phyloP scores from a whole-genome alignment of 169 alveolate species.

The Babesia gibsoni region DNA sequence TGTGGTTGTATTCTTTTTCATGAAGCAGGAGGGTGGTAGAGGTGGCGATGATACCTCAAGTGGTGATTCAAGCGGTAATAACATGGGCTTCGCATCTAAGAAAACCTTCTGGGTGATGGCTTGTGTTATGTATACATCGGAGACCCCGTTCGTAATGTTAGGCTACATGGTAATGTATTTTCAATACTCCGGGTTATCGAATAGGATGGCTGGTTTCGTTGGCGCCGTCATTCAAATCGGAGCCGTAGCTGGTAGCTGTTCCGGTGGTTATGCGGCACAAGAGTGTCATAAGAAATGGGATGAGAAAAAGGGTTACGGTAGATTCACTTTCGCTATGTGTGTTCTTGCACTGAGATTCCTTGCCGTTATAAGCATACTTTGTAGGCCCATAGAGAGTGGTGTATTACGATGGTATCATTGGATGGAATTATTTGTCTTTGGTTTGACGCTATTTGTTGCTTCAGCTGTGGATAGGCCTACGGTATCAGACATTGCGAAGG shows the following conservation, averaged over 20 bases:
- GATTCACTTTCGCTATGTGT: constrained; percentile 79
- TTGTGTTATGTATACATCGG: constrained; percentile 70
- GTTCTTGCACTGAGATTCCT: constrained; percentile 73
- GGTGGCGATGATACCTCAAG: too few relatives aligned
- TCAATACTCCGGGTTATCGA: constrained; percentile 85
- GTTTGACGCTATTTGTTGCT: constrained; percentile 85
- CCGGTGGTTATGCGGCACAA: constrained; percentile 86
- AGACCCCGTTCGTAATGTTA: constrained; percentile 87
- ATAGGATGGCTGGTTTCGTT: constrained; percentile 80
- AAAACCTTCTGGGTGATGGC: constrained; percentile 29
- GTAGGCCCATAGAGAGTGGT: constrained; percentile 63
- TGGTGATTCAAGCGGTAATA: too few relatives aligned
- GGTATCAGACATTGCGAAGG: constrained; percentile 84
- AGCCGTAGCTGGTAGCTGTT: constrained; percentile 83
- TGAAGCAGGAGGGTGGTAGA: too few relatives aligned
- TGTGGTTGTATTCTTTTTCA: too few relatives aligned
- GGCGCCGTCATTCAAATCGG: constrained; percentile 82
- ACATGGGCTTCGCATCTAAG: too few relatives aligned
- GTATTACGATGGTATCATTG: constrained; percentile 46
- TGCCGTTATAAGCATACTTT: constrained; percentile 65
- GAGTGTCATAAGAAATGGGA: constrained; percentile 73
- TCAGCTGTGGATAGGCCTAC: constrained; percentile 87
- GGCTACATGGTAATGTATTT: constrained; percentile 84
- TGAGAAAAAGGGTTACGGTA: constrained; percentile 84
- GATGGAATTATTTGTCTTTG: constrained; percentile 74